Base-by-base conservation (phyloP, 2,329 filamentous ascomycete species). In the Talaromyces albobiverticillius region DNA sequence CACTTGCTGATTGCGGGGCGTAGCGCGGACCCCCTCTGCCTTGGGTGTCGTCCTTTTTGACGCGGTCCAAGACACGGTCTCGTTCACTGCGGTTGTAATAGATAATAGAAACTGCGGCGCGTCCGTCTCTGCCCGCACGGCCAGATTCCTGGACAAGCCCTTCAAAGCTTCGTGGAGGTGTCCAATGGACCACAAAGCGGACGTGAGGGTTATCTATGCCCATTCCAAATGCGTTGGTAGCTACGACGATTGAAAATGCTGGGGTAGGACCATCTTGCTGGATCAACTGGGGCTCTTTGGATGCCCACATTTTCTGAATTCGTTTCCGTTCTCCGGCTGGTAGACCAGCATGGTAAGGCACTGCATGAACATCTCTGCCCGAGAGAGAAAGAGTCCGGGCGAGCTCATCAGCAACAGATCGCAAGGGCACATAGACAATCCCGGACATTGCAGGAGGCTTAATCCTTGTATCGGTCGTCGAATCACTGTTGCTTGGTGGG, bases 221-320 rank as follows among this genome's bases (percentile, higher is more conserved):
- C 93, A 97, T 97, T 2, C 93, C 93, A 64, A 97, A 97, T 0
- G 93, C 93, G 1, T 90, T 97, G 0, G 93, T 97, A 1, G 93
- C 93, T 25, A 96, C 91, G 57, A 97, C 93, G 46, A 97, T 85
- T 68, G 94, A 91, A 72, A 94, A 96, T 1, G 88, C 88, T 8
- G 51, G 46, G 23, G 82, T 79, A 67, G 59, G 50, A n/a, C 58
- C 58, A 20, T 61, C 59, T 13, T 62, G 58, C 29, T 60, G 49
- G 43, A 56, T 38, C 9, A 50, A 22, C 22, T 31, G 16, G 10
- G 51, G 57, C n/a, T 54, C 47, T 7, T 65, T 62, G 1, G 67
- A 64, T 25, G 65, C 71, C 74, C 73, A 76, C 53, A 72, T 67
- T 20, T 66, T 64, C 53, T 77, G 74, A 14, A 76, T 85, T 77